phyloP scores from a whole-genome alignment of 2,329 filamentous ascomycete species.

The Fusarium sp. region DNA sequence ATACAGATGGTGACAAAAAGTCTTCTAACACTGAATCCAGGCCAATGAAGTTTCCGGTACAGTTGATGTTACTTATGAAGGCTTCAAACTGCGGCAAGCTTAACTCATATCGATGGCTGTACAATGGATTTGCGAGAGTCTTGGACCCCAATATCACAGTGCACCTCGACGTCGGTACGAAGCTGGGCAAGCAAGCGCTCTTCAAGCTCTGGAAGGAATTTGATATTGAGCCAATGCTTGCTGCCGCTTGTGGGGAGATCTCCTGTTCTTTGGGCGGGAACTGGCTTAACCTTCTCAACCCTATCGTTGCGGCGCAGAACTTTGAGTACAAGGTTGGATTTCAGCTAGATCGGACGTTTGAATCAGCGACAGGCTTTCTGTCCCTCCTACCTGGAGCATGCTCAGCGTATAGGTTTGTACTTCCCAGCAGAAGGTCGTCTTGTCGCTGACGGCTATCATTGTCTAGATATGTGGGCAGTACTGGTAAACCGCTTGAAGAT shows the following conservation, averaged over 20 bases:
- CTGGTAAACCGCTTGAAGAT: neutral
- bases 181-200: neutral
- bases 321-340: constrained; percentile 13
- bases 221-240: neutral
- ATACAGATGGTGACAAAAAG: neutral
- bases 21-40: accelerated
- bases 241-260: neutral
- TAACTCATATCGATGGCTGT: constrained; percentile 3
- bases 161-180: neutral
- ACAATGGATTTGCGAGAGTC: neutral
- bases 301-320: neutral
- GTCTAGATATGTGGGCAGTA: neutral
- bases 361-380: neutral
- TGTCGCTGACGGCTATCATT: too few species aligned
- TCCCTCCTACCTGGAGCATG: neutral
- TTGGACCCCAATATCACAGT: neutral
- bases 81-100: neutral
- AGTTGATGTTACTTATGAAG: neutral
- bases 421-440: too few species aligned
- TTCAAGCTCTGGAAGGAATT: neutral
- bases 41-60: neutral
- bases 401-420: neutral
- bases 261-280: neutral
- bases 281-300: neutral
- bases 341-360: neutral